Conservation (phyloP, 208 protist genomes). For the Giardia muris region DNA sequence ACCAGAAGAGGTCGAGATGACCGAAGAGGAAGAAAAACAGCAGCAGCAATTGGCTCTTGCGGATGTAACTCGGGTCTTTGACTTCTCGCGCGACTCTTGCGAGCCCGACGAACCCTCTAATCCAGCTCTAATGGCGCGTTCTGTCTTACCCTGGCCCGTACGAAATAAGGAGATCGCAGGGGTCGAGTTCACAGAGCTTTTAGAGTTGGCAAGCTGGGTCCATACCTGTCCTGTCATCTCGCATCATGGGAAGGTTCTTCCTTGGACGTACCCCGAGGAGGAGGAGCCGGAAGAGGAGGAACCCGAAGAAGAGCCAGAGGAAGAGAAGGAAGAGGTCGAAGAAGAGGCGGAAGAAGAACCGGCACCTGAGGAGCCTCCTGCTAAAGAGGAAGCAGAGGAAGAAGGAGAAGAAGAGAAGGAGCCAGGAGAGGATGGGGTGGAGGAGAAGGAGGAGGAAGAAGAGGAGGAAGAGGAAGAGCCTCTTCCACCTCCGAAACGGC, state of each 20-base stretch:
- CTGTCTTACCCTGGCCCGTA: neutral
- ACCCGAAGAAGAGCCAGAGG: neutral
- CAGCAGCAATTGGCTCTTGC: neutral
- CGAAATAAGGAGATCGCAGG: neutral
- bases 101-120: neutral
- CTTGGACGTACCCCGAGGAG: constrained; percentile 8
- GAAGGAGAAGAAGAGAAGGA: neutral
- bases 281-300: neutral
- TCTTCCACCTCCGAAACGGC: neutral
- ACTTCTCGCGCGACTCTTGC: neutral
- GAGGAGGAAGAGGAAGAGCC: constrained; percentile 5
- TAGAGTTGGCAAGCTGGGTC: neutral
- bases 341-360: neutral
- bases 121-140: too few relatives aligned
- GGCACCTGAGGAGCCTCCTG: neutral
- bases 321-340: neutral
- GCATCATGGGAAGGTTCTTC: constrained; percentile 20
- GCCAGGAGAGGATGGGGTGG: neutral
- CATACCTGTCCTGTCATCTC: constrained; percentile 10
- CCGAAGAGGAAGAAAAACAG: neutral
- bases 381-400: constrained; percentile 3
- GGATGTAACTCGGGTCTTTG: neutral
- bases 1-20: constrained; percentile 5
- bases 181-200: neutral
- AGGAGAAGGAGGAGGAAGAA: constrained; percentile 1